Evolutionary conservation across 2,329 filamentous ascomycete species (phyloP), one percentile per base, ranked within the genome.

Genomic region (Ophiocordyceps sinensis): DNA sequence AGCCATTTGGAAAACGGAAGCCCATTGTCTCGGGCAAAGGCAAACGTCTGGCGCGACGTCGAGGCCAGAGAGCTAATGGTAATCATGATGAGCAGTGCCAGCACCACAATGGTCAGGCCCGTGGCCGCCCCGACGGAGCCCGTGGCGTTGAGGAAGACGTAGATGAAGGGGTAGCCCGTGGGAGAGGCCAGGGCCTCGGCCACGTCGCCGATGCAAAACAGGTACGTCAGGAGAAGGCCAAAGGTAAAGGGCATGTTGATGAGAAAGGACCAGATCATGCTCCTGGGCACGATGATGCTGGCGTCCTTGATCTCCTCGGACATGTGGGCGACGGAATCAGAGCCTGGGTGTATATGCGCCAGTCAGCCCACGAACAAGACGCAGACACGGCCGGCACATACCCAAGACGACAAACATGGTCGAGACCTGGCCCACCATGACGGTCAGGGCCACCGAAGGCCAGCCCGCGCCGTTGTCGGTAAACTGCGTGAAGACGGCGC

Each of bases 21-120:
- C 10, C 57, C 61, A 15, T 58, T 53, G 45, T 64, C 62, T 13
- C 62, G 52, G 4, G 54, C 51, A 47, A 58, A 58, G 11, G 55
- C 54, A 45, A 50, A 57, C 0, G 56, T 48, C 45, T 56, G 53
- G 1, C 55, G 51, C 2, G 54, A 57, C 1, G 53, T 51, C 4
- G 53, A 53, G 13, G 55, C 54, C 2, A 54, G 47, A n/a, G 49
- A 48, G 32, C 50, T 54, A 21, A 56, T 43, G 23, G 49, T 51
- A n/a, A 51, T 48, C 15, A 51, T 51, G 12, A 49, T 43, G 14
- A 47, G 43, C 40, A 55, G 49, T n/a, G 49, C 39, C 19, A 54
- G 43, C n/a, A 57, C 45, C 9, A 56, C 49, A 31, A 46, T 41
- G 3, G 53, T 48, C 44, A 56, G 52, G 28, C 47, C 53, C 4